A percentile compares a stretch with the other conserved stretches of the same genome.
Evolutionary conservation across 2,329 filamentous ascomycete species (phyloP).

Genomic region (Beauveria varroae): DNA sequence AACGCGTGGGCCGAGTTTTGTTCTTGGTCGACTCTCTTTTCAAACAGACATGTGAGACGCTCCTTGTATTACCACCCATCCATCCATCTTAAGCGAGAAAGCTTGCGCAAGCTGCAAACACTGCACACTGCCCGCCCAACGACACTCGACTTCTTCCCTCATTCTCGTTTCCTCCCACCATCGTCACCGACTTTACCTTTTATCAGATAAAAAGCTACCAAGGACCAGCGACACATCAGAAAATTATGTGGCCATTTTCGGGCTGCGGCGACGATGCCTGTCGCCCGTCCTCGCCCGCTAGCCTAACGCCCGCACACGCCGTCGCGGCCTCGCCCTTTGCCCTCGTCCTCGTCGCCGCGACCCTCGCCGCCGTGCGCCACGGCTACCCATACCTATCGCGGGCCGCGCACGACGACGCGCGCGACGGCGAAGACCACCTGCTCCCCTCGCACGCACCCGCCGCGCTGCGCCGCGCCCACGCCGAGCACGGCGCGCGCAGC

Average conservation of each 20-base stretch:
- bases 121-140: too few species aligned
- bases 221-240: background rate
- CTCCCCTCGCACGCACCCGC: constrained; percentile 56
- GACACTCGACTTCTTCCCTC: background rate
- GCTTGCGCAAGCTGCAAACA: background rate
- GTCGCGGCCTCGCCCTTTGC: constrained; percentile 63
- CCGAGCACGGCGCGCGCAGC: constrained; percentile 48
- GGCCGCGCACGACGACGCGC: constrained; percentile 31
- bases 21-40: too few species aligned
- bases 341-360: constrained; percentile 59
- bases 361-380: constrained; percentile 54
- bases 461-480: constrained; percentile 50
- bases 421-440: constrained; percentile 53
- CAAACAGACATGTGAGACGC: too few species aligned
- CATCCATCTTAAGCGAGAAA: background rate
- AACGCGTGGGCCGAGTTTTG: too few species aligned
- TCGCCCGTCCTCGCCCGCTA: constrained; percentile 34
- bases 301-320: constrained; percentile 37
- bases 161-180: background rate
- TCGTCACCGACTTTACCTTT: background rate
- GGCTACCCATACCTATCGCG: constrained; percentile 67
- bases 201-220: background rate
- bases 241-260: constrained; percentile 33
- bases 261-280: constrained; percentile 55
- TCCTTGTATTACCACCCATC: background rate